A percentile compares a stretch with the other conserved stretches of the same genome.
Evolutionary conservation across 441 rosid species (phyloP).

Genomic region (Erysimum pusillum): DNA sequence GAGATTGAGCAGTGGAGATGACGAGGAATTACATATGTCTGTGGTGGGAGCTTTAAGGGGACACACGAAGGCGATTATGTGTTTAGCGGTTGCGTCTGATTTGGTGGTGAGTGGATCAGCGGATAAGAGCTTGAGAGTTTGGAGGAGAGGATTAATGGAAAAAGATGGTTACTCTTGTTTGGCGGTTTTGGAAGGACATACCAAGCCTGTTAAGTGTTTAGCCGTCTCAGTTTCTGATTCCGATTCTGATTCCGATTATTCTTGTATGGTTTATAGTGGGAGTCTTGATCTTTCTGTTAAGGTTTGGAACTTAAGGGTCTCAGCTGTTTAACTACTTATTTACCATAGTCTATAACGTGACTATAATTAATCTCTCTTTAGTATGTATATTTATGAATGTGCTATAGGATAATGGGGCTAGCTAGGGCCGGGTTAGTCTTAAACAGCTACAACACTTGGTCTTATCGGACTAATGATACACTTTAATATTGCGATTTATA

Average conservation of each 20-base stretch:
- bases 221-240: constrained; percentile 46
- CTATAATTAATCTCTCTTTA: constrained; percentile 2
- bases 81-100: constrained; percentile 61
- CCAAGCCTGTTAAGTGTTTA: constrained; percentile 72
- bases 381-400: constrained; percentile 5
- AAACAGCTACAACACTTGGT: constrained; percentile 25
- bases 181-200: constrained; percentile 73
- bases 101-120: constrained; percentile 80
- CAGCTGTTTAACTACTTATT: constrained; percentile 32
- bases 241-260: constrained; percentile 35
- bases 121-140: constrained; percentile 66
- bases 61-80: constrained; percentile 67
- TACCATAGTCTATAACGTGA: background rate
- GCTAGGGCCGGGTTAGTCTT: background rate
- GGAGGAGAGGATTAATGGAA: constrained; percentile 59
- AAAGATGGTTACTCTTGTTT: constrained; percentile 58
- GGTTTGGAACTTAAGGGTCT: constrained; percentile 61
- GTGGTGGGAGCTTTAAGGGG: constrained; percentile 80
- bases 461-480: background rate
- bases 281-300: constrained; percentile 72
- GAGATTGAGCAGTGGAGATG: constrained; percentile 34
- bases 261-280: constrained; percentile 67
- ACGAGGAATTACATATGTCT: constrained; percentile 48
- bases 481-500: background rate
- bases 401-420: constrained; percentile 12